Conservation (phyloP, 2,329 filamentous ascomycete genomes). For the Cercospora beticola region DNA sequence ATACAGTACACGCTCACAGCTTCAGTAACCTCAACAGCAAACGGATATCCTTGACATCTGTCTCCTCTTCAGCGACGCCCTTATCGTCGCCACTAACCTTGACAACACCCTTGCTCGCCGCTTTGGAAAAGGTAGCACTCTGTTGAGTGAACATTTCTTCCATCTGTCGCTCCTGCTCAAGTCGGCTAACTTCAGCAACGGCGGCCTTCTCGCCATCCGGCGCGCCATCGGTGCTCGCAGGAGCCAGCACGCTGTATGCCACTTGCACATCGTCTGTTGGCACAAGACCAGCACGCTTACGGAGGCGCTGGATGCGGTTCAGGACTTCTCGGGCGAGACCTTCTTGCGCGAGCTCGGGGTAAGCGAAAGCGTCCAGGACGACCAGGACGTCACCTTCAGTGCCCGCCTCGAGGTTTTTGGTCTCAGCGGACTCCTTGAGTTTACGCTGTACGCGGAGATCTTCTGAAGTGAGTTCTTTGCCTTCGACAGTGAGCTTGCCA, state of each 20-base stretch:
- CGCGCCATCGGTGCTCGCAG: conserved; percentile 21
- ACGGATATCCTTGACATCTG: conserved; percentile 76
- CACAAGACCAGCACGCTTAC: conserved; percentile 89
- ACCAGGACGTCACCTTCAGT: conserved; percentile 87
- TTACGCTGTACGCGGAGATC: conserved; percentile 82
- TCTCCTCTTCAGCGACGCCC: conserved; percentile 75
- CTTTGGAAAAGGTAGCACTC: conserved; percentile 38
- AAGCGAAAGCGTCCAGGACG: conserved; percentile 78
- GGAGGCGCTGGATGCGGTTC: conserved; percentile 84
- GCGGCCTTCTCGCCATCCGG: conserved; percentile 30
- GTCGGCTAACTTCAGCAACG: conserved; percentile 28
- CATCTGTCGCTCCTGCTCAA: conserved; percentile 36
- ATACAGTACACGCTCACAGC: conserved; percentile 48
- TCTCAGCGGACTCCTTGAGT: conserved; percentile 69
- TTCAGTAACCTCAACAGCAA: conserved; percentile 71
- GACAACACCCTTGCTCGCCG: conserved; percentile 35
- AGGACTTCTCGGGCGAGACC: conserved; percentile 90
- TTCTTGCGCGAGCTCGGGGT: conserved; percentile 84
- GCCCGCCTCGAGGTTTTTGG: conserved; percentile 78
- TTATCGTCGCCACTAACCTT: conserved; percentile 39
- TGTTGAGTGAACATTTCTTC: conserved; percentile 40
- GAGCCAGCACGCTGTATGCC: conserved; percentile 76
- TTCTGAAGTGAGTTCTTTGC: conserved; percentile 76
- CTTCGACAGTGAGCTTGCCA: conserved; percentile 77
- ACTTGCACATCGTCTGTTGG: conserved; percentile 94